Conservation (phyloP, 257 asterid genomes). For the Gentiana straminea region DNA sequence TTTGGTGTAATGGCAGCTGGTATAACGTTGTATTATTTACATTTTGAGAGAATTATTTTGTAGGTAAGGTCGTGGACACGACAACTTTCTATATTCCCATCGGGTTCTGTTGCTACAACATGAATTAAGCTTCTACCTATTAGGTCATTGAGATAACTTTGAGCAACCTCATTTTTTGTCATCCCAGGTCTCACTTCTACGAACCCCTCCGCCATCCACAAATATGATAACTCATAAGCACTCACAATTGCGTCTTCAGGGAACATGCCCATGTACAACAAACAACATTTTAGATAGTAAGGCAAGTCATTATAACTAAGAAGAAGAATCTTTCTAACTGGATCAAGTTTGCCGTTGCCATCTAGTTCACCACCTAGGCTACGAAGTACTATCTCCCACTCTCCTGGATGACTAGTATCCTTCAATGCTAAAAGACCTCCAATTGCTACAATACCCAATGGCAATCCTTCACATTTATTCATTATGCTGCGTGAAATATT, state of each 20-base stretch:
- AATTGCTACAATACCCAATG: neutral
- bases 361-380: slow-evolving; percentile 4
- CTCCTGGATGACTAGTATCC: neutral
- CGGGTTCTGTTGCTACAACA: neutral
- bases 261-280: slow-evolving; percentile 10
- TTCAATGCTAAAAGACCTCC: neutral
- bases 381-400: slow-evolving; percentile 1
- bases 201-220: slow-evolving; percentile 10
- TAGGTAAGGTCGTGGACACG: slow-evolving; percentile 8
- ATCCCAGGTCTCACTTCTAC: neutral
- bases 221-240: too few relatives aligned
- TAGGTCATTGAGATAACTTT: neutral
- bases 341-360: neutral
- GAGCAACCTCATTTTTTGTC: slow-evolving; percentile 4
- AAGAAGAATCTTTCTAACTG: neutral
- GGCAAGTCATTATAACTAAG: slow-evolving; percentile 13
- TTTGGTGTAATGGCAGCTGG: neutral
- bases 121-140: slow-evolving; percentile 9
- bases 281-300: slow-evolving; percentile 2
- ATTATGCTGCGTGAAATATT: slow-evolving; percentile 4
- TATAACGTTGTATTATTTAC: slow-evolving; percentile 1
- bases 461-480: slow-evolving; percentile 12
- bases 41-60: slow-evolving; percentile 5
- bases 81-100: neutral
- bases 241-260: neutral